These are phyloP conservation scores for Exidia glandulosa DNA, from an alignment of 768 basidiomycete genomes.

Conservation along the genomic window DNA sequence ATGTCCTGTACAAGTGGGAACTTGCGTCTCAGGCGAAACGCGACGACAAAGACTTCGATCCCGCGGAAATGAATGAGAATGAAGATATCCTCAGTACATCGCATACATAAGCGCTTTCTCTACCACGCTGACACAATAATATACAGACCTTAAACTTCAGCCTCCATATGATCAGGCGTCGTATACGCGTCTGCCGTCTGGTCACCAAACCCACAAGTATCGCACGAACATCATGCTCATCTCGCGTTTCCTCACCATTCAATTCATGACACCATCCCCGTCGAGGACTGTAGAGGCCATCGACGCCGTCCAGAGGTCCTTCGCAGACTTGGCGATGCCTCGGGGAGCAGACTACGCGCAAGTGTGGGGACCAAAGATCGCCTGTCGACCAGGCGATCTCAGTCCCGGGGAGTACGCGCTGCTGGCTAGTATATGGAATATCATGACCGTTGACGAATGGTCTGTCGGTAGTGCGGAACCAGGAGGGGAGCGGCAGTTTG, in stretches of 20 bases:
- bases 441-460: neutral
- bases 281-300: neutral
- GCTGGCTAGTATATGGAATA: neutral
- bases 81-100: neutral
- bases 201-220: neutral
- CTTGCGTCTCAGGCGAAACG: neutral
- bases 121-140: neutral
- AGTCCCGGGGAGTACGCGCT: neutral
- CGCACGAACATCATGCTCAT: neutral
- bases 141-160: neutral
- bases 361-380: neutral
- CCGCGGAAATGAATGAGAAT: neutral
- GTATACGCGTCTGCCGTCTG: neutral
- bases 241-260: neutral
- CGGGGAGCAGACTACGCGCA: neutral
- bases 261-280: neutral
- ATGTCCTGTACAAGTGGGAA: neutral
- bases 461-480: neutral
- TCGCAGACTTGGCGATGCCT: neutral
- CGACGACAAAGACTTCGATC: neutral
- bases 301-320: neutral
- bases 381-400: neutral
- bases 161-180: neutral
- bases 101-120: neutral
- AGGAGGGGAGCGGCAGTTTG: neutral